Evolutionary conservation across 1,284 basidiomycete species (phyloP).

Genomic region (Apiotrichum brassicae): DNA sequence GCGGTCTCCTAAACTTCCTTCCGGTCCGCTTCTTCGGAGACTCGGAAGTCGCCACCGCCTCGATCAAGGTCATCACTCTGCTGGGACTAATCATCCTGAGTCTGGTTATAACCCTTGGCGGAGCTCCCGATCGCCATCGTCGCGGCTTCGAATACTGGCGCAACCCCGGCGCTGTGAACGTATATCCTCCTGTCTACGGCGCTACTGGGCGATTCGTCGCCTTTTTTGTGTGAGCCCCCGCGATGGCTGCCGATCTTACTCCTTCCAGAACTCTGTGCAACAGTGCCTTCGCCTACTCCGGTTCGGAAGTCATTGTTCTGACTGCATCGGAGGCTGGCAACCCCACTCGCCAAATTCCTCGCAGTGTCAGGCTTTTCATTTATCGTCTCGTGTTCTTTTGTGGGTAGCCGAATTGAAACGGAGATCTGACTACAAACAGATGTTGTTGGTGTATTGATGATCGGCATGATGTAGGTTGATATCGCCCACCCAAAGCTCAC

Average conservation of each 20-base stretch:
- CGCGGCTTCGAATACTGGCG: conserved; percentile 50
- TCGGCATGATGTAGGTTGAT: conserved; percentile 56
- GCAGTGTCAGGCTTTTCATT: conserved; percentile 67
- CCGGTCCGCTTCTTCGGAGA: conserved; percentile 34
- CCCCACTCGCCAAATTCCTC: conserved; percentile 67
- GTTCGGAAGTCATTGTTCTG: background rate
- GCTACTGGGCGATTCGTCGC: conserved; percentile 27
- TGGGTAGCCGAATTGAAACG: conserved; percentile 35
- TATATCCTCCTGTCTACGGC: conserved; percentile 50
- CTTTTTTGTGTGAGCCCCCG: background rate
- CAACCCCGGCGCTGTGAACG: conserved; percentile 47
- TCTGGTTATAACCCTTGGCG: conserved; percentile 56
- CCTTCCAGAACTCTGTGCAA: conserved; percentile 1
- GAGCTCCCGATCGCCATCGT: conserved; percentile 41
- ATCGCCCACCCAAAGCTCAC: conserved; percentile 52
- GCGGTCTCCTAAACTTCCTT: conserved; percentile 51
- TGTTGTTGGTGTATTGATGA: conserved; percentile 55
- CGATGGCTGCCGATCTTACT: no score
- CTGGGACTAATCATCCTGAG: conserved; percentile 49
- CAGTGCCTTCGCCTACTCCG: conserved; percentile 4
- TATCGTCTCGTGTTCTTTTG: conserved; percentile 64
- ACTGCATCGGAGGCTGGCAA: conserved; percentile 42
- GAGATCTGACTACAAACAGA: conserved; percentile 62
- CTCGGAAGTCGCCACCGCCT: conserved; percentile 50
- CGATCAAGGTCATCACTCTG: conserved; percentile 73